These are phyloP conservation scores for Thelephora terrestris DNA, from an alignment of 1,284 basidiomycete species.

Conservation along the genomic window DNA sequence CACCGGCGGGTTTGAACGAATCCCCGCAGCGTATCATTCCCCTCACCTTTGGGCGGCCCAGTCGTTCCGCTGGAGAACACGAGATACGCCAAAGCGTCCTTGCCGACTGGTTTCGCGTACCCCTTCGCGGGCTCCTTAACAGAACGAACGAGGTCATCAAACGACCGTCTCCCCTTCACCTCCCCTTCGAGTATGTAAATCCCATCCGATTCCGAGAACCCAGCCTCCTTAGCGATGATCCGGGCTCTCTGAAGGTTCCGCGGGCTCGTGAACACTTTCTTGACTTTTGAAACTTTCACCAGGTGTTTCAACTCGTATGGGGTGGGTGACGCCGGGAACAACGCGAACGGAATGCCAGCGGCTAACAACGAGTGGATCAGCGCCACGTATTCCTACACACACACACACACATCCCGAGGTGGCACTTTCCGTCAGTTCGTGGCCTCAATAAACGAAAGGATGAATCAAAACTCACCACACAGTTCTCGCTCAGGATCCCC, in stretches of 20 bases:
- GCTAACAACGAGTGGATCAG: slow-evolving; percentile 46
- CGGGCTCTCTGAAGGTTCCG: slow-evolving; percentile 38
- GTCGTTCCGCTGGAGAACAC: slow-evolving; percentile 72
- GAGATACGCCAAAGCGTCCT: slow-evolving; percentile 58
- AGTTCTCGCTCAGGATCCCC: slow-evolving; percentile 62
- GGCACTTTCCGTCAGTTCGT: not conserved
- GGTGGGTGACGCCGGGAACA: slow-evolving; percentile 58
- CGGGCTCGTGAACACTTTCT: slow-evolving; percentile 53
- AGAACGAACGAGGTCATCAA: slow-evolving; percentile 36
- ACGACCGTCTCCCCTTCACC: slow-evolving; percentile 28
- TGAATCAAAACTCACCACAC: slow-evolving; percentile 36
- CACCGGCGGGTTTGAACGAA: not conserved
- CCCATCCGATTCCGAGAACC: slow-evolving; percentile 33
- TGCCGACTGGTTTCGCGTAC: slow-evolving; percentile 33
- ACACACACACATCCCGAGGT: not conserved
- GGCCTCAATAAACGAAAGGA: not conserved
- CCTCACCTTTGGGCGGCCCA: slow-evolving; percentile 64
- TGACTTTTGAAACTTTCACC: slow-evolving; percentile 41
- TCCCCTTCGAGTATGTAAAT: slow-evolving; percentile 47
- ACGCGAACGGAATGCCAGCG: slow-evolving; percentile 48
- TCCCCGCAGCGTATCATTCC: no score
- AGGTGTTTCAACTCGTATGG: slow-evolving; percentile 54
- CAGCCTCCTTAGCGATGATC: slow-evolving; percentile 38
- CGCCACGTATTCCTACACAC: slow-evolving; percentile 51
- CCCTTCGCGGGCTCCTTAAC: slow-evolving; percentile 23